phyloP scores from a whole-genome alignment of 1,139 yeast species.

The Kodamaea fungicola region DNA sequence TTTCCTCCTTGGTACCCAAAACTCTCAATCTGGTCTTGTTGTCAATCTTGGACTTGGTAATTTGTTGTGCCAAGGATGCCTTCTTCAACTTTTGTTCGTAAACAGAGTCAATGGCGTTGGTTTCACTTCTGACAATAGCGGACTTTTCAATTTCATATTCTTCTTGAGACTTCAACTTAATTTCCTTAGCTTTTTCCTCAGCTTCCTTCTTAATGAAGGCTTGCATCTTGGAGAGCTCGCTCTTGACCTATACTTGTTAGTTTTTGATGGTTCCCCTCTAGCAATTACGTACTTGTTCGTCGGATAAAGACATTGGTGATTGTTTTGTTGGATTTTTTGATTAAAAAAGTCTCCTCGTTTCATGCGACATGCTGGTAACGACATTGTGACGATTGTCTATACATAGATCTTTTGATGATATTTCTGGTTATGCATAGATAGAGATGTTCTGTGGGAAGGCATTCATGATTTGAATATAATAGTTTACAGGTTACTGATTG shows the following conservation, averaged over 20 bases:
- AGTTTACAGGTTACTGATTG: too few species aligned
- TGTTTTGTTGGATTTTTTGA: conserved; percentile 2
- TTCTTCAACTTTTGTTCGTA: conserved; percentile 87
- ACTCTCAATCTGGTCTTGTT: conserved; percentile 93
- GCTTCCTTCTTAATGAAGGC: conserved; percentile 99
- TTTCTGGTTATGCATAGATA: too few species aligned
- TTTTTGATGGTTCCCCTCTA: not conserved
- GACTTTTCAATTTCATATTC: conserved; percentile 98
- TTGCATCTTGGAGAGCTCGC: conserved; percentile 96
- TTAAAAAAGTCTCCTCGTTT: too few species aligned
- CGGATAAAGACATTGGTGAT: conserved; percentile 39
- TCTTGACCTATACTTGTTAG: conserved; percentile 62
- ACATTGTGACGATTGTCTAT: too few species aligned
- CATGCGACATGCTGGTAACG: too few species aligned
- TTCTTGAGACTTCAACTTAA: conserved; percentile 92
- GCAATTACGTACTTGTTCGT: conserved; percentile 42
- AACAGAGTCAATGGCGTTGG: conserved; percentile 77
- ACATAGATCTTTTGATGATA: too few species aligned
- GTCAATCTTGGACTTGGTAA: conserved; percentile 89
- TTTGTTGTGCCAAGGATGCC: conserved; percentile 90
- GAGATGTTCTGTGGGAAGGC: too few species aligned
- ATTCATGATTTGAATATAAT: too few species aligned
- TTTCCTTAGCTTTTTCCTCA: conserved; percentile 96
- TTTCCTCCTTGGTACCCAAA: conserved; percentile 80
- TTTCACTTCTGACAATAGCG: conserved; percentile 87